Conservation (phyloP, 2,329 filamentous ascomycete species). For the Monilinia aucupariae region DNA sequence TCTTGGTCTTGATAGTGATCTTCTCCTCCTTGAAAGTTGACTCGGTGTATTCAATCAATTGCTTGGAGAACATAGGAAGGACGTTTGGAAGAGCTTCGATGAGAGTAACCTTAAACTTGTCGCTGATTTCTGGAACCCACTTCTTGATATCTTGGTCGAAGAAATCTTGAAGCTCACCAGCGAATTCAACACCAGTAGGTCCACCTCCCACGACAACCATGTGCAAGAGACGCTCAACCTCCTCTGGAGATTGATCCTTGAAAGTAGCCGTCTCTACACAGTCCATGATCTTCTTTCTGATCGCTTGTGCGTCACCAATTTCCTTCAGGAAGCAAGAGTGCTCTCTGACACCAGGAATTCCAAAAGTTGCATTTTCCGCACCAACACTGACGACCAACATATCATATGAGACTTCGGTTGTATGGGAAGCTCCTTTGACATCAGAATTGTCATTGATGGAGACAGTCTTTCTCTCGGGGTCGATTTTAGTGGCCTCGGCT, state of each 20-base stretch:
- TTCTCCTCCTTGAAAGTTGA: conserved; percentile 98
- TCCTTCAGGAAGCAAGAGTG: conserved; percentile 98
- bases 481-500: conserved; percentile 92
- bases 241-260: conserved; percentile 86
- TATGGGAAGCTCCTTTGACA: conserved; percentile 73
- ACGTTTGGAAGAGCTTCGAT: conserved; percentile 96
- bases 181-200: conserved; percentile 96
- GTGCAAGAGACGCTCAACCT: conserved; percentile 90
- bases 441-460: conserved; percentile 90
- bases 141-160: conserved; percentile 98
- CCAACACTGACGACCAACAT: conserved; percentile 97
- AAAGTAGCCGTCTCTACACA: conserved; percentile 97
- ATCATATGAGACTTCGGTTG: conserved; percentile 92
- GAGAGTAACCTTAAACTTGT: conserved; percentile 94
- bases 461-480: conserved; percentile 83
- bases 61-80: conserved; percentile 97
- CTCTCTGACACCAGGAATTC: conserved; percentile 91
- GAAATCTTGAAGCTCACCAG: conserved; percentile 96
- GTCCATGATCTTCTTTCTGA: conserved; percentile 99
- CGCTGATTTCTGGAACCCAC: conserved; percentile 90
- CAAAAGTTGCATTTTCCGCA: conserved; percentile 97
- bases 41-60: conserved; percentile 98
- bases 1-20: conserved; percentile 96
- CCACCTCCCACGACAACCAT: conserved; percentile 96
- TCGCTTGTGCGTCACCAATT: conserved; percentile 90